A percentile compares a stretch with the other conserved stretches of the same genome.
phyloP scores from a whole-genome alignment of 1,139 yeast species.

The Candida frijolesensis region DNA sequence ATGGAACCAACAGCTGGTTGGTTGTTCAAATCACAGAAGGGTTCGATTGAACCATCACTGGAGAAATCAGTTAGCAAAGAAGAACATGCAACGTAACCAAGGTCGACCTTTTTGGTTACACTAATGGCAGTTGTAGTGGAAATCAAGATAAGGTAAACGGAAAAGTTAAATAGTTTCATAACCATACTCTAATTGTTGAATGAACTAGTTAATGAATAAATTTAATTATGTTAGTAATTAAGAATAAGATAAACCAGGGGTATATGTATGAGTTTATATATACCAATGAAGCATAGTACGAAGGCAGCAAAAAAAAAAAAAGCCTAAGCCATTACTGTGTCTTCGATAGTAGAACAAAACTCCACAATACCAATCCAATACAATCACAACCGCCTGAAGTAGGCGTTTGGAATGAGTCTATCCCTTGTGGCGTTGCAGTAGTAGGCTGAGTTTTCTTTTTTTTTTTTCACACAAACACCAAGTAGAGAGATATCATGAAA shows the following conservation, averaged over 20 bases:
- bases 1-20: constrained; percentile 40
- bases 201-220: no score
- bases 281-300: neutral
- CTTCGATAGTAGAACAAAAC: neutral
- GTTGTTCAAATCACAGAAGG: constrained; percentile 26
- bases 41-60: constrained; percentile 1
- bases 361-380: neutral
- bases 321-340: neutral
- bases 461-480: no score
- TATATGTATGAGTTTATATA: neutral
- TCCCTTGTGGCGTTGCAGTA: neutral
- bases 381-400: neutral
- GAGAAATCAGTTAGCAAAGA: constrained; percentile 4
- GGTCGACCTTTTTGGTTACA: neutral
- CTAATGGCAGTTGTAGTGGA: neutral
- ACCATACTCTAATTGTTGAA: neutral
- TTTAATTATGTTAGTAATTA: no score
- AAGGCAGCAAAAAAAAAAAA: neutral
- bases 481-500: no score
- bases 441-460: neutral
- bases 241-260: neutral
- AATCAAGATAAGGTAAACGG: neutral
- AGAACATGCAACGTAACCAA: constrained; percentile 13
- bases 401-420: no score
- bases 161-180: neutral